A percentile compares a stretch with the other conserved stretches of the same genome.
phyloP scores from a whole-genome alignment of 2,329 filamentous ascomycete genomes.

The Penicillium sp. region DNA sequence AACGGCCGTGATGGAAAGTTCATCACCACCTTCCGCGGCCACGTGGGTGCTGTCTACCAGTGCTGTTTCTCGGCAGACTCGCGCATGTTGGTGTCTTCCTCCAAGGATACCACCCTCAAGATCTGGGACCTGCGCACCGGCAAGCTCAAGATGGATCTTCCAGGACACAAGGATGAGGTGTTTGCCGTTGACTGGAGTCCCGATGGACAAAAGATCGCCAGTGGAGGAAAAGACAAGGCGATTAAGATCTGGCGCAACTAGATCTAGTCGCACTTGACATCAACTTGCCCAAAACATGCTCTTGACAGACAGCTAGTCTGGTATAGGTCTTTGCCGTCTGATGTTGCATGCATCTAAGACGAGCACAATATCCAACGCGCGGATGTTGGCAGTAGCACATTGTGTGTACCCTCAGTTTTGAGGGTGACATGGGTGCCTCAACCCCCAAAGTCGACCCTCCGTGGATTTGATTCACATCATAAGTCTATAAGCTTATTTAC shows the following conservation, averaged over 20 bases:
- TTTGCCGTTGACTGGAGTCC: slow-evolving; percentile 95
- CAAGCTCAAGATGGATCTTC: slow-evolving; percentile 78
- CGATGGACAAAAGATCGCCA: slow-evolving; percentile 83
- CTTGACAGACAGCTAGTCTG: neutral
- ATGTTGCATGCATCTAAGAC: neutral
- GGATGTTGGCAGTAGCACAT: neutral
- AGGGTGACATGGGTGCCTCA: neutral
- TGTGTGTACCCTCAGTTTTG: neutral
- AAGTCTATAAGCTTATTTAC: neutral
- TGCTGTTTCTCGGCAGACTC: slow-evolving; percentile 91
- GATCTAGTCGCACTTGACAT: slow-evolving; percentile 11
- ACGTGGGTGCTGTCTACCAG: slow-evolving; percentile 90
- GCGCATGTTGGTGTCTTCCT: slow-evolving; percentile 79
- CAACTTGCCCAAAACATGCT: neutral
- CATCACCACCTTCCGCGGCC: slow-evolving; percentile 81
- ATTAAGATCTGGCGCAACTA: slow-evolving; percentile 66
- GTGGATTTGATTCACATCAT: neutral
- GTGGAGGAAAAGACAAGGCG: slow-evolving; percentile 87
- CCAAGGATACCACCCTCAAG: slow-evolving; percentile 91
- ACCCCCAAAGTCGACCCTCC: neutral
- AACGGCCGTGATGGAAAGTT: slow-evolving; percentile 74
- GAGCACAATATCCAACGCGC: neutral
- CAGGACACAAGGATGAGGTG: slow-evolving; percentile 88
- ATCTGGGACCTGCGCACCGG: slow-evolving; percentile 88
- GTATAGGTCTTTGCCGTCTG: neutral